Evolutionary conservation across 2,329 filamentous ascomycete genomes (phyloP).

Genomic region (Ophiostoma ulmi): DNA sequence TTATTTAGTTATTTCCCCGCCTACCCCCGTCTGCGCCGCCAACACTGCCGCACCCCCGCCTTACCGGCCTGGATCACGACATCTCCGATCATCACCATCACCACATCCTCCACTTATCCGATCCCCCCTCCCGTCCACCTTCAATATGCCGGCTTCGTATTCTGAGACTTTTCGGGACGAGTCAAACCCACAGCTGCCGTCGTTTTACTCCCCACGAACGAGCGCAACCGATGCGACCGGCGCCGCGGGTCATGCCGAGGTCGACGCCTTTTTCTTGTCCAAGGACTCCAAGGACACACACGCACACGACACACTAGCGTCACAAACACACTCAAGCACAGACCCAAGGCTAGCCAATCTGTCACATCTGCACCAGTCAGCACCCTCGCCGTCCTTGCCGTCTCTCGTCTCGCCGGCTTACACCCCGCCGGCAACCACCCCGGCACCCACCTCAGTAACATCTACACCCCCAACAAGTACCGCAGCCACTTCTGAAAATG

Average conservation of each 20-base stretch:
- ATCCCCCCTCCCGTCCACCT: neutral
- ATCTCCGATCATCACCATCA: neutral
- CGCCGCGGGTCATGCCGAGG: slow-evolving; percentile 21
- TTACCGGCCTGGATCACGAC: neutral
- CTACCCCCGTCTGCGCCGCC: neutral
- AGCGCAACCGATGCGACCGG: slow-evolving; percentile 23
- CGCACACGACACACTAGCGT: neutral
- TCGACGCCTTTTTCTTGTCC: slow-evolving; percentile 23
- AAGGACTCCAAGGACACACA: neutral
- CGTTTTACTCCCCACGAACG: slow-evolving; percentile 27
- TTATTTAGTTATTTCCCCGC: neutral
- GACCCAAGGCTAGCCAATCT: neutral
- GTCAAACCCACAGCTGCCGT: slow-evolving; percentile 21
- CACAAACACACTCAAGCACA: neutral
- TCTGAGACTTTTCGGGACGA: neutral
- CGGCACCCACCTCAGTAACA: neutral
- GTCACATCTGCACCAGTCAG: neutral
- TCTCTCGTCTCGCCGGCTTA: slow-evolving; percentile 19
- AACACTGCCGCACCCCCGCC: neutral
- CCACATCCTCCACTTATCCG: neutral
- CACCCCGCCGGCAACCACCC: slow-evolving; percentile 18
- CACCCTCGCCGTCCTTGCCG: slow-evolving; percentile 7
- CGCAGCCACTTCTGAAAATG: neutral
- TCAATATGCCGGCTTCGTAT: slow-evolving; percentile 16
- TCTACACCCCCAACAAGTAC: neutral